Base-by-base conservation (phyloP, 2,329 filamentous ascomycete species). In the Botrytis aclada region DNA sequence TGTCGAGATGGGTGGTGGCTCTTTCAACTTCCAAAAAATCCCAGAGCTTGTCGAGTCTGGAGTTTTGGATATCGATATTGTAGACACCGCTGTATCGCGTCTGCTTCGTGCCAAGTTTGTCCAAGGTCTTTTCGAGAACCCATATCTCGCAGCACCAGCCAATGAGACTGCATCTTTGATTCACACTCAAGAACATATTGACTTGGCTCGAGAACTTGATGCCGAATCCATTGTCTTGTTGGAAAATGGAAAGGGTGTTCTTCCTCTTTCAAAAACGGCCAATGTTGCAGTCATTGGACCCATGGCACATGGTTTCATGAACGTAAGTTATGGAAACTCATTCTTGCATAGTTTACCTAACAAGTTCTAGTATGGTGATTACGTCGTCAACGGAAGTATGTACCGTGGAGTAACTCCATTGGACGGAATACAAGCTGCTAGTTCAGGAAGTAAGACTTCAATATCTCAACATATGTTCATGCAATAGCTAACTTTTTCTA, bases 211-310 rank as follows among this genome's bases (percentile, higher is more conserved):
- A 37, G 84, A 90, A 71, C 87, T 98, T 34, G 94, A 93, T 9
- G 90, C 90, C 0, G 93, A 97, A 80, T 93, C 92, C 22, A 93
- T 91, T 20, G 91, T 95, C 0, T 80, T 97, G 71, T 86, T 98
- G 56, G 97, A 97, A 83, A 97, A 98, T 75, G 84, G 86, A 8
- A 85, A 87, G 51, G 82, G 85, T 29, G 82, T 92, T 4, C 84
- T 94, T 10, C 92, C 92, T 1, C 83, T 94, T 39, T 83, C 85
- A 75, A 92, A 91, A 79, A 85, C 87, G 12, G 90, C 89, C n/a
- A 89, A 88, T 25, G 85, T 93, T 73, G 91, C 91, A 7, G 89
- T 94, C 25, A 92, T 94, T 77, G 92, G 92, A 0, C 91, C 91
- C 2, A 93, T 94, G 88, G 91, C 89, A 1, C 87, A 91, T 76